A percentile compares a stretch with the other conserved stretches of the same genome.
Conservation (phyloP, 208 protist species). For the Kentomonas sorsogonicus region DNA sequence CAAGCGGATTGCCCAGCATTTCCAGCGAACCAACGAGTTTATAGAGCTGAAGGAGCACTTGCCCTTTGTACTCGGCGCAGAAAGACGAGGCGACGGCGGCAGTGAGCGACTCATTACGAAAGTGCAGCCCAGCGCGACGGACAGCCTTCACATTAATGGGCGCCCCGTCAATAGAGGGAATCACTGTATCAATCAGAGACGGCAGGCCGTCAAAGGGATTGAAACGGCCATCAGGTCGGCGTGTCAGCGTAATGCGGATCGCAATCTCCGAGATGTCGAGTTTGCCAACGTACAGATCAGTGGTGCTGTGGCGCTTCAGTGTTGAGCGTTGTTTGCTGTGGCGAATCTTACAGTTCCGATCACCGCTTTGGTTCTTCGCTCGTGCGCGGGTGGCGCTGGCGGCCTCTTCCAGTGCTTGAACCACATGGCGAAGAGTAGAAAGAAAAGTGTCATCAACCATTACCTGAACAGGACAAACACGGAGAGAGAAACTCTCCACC, state of each 20-base stretch:
- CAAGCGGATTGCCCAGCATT: constrained; percentile 64
- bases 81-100: constrained; percentile 23
- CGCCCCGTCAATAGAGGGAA: constrained; percentile 50
- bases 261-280: too few relatives aligned
- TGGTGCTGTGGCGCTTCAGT: too few relatives aligned
- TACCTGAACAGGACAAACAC: too few relatives aligned
- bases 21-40: constrained; percentile 75
- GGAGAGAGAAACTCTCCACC: too few relatives aligned
- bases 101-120: constrained; percentile 23
- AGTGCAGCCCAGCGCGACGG: constrained; percentile 25
- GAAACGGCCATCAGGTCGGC: constrained; percentile 31
- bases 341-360: too few relatives aligned
- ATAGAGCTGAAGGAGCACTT: constrained; percentile 64
- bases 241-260: constrained; percentile 50
- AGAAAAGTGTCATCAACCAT: too few relatives aligned
- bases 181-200: constrained; percentile 18
- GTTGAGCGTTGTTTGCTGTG: too few relatives aligned
- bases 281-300: too few relatives aligned
- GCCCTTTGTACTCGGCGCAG: constrained; percentile 50
- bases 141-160: constrained; percentile 23
- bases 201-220: constrained; percentile 42
- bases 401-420: too few relatives aligned
- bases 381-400: too few relatives aligned
- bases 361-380: too few relatives aligned
- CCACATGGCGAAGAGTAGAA: too few relatives aligned